These are phyloP conservation scores for Sophora flavescens DNA, from an alignment of 306 rosid genomes.

Conservation along the genomic window DNA sequence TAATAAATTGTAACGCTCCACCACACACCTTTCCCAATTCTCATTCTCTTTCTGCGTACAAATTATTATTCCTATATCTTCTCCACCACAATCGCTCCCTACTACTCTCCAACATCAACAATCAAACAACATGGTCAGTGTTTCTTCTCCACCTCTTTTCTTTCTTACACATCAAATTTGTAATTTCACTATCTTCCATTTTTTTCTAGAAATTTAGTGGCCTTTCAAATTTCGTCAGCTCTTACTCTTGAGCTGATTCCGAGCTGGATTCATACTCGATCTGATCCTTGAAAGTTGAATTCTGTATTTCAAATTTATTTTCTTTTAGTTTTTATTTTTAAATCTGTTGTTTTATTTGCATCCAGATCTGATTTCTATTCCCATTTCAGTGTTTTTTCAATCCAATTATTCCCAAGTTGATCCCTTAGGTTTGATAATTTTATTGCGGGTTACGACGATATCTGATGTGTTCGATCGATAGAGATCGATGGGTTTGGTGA, in stretches of 20 bases:
- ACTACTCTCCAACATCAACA: slow-evolving; percentile 15
- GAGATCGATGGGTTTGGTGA: not conserved
- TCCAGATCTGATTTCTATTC: slow-evolving; percentile 40
- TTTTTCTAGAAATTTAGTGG: not conserved
- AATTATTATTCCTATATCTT: slow-evolving; percentile 36
- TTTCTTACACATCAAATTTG: not conserved
- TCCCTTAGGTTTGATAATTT: not conserved
- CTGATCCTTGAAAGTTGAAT: slow-evolving; percentile 22
- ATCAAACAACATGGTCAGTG: slow-evolving; percentile 48
- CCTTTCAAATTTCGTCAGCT: not conserved
- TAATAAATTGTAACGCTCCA: slow-evolving; percentile 32
- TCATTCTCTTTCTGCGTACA: not conserved
- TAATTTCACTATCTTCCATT: too few relatives aligned
- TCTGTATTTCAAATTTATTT: not conserved
- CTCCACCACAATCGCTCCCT: slow-evolving; percentile 46
- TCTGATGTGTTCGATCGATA: slow-evolving; percentile 35
- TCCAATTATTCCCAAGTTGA: not conserved
- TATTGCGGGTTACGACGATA: not conserved
- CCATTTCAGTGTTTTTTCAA: not conserved
- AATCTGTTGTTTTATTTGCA: not conserved
- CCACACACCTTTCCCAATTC: slow-evolving; percentile 22
- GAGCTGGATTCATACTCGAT: slow-evolving; percentile 41
- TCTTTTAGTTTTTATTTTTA: not conserved
- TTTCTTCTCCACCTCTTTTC: not conserved
- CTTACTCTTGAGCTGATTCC: not conserved